A percentile compares a stretch with the other conserved stretches of the same genome.
Evolutionary conservation across 2,329 filamentous ascomycete species (phyloP).

Genomic region (Fusarium sp.): DNA sequence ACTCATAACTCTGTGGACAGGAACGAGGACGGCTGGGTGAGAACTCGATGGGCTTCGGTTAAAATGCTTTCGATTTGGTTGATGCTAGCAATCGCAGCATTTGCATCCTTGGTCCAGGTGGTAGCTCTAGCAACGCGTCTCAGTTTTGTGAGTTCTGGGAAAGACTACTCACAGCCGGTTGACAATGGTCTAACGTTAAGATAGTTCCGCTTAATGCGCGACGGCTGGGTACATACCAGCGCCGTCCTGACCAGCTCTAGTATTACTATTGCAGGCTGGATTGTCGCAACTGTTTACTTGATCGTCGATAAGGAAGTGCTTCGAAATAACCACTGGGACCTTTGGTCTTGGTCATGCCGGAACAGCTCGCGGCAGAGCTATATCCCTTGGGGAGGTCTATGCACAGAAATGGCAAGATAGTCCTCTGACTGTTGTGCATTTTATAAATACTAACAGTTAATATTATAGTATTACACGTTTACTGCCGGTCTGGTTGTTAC

Average conservation of each 20-base stretch:
- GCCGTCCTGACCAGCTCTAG: background rate
- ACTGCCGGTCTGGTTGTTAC: background rate
- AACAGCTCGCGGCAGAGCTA: slow-evolving; percentile 18
- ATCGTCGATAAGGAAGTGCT: slow-evolving; percentile 17
- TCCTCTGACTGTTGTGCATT: fast-evolving
- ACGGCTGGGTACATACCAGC: background rate
- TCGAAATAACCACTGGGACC: slow-evolving; percentile 13
- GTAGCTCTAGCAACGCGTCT: background rate
- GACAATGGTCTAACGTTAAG: background rate
- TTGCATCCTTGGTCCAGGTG: background rate
- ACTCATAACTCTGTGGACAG: slow-evolving; percentile 19
- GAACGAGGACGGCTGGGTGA: slow-evolving; percentile 17
- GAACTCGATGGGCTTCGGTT: slow-evolving; percentile 7
- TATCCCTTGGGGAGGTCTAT: slow-evolving; percentile 1
- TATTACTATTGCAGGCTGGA: background rate
- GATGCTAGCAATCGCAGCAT: slow-evolving; percentile 6
- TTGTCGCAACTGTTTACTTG: background rate
- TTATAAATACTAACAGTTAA: fast-evolving
- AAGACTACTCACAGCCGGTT: fast-evolving
- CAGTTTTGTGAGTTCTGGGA: background rate
- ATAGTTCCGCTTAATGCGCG: background rate
- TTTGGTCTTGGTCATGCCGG: slow-evolving; percentile 19
- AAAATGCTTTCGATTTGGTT: slow-evolving; percentile 20
- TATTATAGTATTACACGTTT: background rate
- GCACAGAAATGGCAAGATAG: slow-evolving; percentile 5